Conservation (phyloP, 2,329 filamentous ascomycete species). For the Cadophora malorum region DNA sequence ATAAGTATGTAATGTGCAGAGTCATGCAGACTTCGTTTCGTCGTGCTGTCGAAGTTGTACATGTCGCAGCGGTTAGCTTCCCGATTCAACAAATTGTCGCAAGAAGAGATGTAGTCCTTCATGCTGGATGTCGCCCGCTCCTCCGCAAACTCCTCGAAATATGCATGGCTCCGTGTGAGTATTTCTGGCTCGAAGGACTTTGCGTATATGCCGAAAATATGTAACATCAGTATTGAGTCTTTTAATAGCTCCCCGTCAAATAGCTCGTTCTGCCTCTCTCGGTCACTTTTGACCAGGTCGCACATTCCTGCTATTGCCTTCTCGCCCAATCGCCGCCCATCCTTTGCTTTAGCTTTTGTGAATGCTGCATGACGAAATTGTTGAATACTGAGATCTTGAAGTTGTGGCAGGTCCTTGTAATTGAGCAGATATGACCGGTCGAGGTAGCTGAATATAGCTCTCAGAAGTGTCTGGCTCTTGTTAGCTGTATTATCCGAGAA, state of each 20-base stretch:
- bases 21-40: slow-evolving; percentile 76
- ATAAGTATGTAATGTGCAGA: slow-evolving; percentile 78
- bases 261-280: slow-evolving; percentile 58
- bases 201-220: slow-evolving; percentile 82
- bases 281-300: slow-evolving; percentile 75
- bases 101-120: slow-evolving; percentile 76
- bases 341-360: slow-evolving; percentile 41
- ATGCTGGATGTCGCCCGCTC: slow-evolving; percentile 67
- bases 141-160: slow-evolving; percentile 73
- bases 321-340: slow-evolving; percentile 46
- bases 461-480: slow-evolving; percentile 67
- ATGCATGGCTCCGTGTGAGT: slow-evolving; percentile 69
- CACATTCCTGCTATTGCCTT: slow-evolving; percentile 68
- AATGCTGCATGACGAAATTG: slow-evolving; percentile 72
- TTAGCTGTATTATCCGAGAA: slow-evolving; percentile 28
- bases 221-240: slow-evolving; percentile 80
- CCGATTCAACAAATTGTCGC: slow-evolving; percentile 69
- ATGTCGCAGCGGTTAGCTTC: slow-evolving; percentile 80
- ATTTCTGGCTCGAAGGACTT: slow-evolving; percentile 81
- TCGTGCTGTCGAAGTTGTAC: slow-evolving; percentile 83
- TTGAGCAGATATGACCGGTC: slow-evolving; percentile 88
- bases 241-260: slow-evolving; percentile 72
- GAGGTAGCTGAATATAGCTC: slow-evolving; percentile 92
- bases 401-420: slow-evolving; percentile 69
- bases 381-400: slow-evolving; percentile 81